Evolutionary conservation across 345 rosid species (phyloP), one percentile per base, ranked within the genome.

Genomic region (Hibiscus mutabilis): DNA sequence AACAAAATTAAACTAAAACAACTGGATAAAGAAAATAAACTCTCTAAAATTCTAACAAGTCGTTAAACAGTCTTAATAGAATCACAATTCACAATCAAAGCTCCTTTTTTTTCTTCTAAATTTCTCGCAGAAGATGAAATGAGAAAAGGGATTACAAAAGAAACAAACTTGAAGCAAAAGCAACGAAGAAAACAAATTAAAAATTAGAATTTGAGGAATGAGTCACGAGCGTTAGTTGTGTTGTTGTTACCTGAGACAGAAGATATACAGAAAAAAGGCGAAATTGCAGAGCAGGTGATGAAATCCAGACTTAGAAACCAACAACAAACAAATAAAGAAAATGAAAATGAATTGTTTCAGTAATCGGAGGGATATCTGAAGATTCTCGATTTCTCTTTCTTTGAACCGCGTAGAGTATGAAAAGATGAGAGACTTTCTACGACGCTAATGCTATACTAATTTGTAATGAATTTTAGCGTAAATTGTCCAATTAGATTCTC

Each of bases 141-240:
- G 31, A 8, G 2, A 46, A 68, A 51, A 9, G 3, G 0, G 11
- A 6, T 51, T 51, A 51, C 9, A 9, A 53, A 18, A 0, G 6
- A 29, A 33, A 47, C 67, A 42, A 75, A 76, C 77, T 74, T 75
- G 68, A 72, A 67, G 77, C 25, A 2, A 40, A 70, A 70, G 76
- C 66, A 74, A 75, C 13, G 22, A 47, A 0, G 19, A 24, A 19
- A 24, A 49, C 13, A 57, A 33, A 35, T 51, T 15, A n/a, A 51
- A 0, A 49, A 69, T 21, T 51, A 5, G 15, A 19, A 35, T 33
- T 13, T 4, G n/a, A 64, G n/a, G 10, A 64, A 35, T 53, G 42
- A 29, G 19, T 42, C 42, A 9, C 40, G 29, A 46, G 69, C n/a
- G 76, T 73, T 40, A 52, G 76, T 65, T 22, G 61, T 47, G 49